Percentiles rank a stretch among this genome's conserved stretches.
Conservation (phyloP, 352 stramenopile genomes). For the Globisporangium carolinianum region DNA sequence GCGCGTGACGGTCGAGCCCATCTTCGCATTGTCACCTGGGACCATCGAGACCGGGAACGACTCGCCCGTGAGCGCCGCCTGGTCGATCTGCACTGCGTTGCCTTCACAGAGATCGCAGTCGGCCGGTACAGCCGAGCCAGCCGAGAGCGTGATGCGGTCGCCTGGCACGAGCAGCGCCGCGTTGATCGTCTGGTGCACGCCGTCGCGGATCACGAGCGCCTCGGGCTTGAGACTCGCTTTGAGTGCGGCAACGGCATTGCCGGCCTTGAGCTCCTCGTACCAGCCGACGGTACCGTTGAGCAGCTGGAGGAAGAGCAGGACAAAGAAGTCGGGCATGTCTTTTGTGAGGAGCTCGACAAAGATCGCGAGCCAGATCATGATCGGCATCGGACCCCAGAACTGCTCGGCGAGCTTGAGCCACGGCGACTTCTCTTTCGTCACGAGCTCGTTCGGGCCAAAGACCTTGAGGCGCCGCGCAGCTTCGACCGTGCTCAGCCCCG, state of each 20-base stretch:
- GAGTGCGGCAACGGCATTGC: constrained; percentile 80
- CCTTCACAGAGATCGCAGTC: constrained; percentile 87
- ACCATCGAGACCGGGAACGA: constrained; percentile 90
- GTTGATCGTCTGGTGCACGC: constrained; percentile 85
- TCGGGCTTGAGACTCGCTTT: constrained; percentile 83
- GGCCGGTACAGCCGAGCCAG: constrained; percentile 88
- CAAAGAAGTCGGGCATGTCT: constrained; percentile 53
- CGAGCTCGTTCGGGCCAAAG: constrained; percentile 88
- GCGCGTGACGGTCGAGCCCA: constrained; percentile 75
- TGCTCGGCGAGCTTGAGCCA: constrained; percentile 60
- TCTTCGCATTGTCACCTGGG: constrained; percentile 78
- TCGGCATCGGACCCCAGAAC: constrained; percentile 81
- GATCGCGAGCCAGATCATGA: constrained; percentile 91
- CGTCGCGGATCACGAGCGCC: constrained; percentile 84
- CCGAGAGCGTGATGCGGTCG: constrained; percentile 88
- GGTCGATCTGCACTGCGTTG: constrained; percentile 83
- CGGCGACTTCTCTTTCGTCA: constrained; percentile 32
- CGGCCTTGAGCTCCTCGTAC: constrained; percentile 79
- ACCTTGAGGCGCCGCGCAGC: constrained; percentile 65
- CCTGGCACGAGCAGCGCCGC: constrained; percentile 89
- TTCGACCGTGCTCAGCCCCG: constrained; percentile 78
- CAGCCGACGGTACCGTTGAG: constrained; percentile 64
- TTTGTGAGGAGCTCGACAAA: constrained; percentile 62
- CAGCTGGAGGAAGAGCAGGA: constrained; percentile 66
- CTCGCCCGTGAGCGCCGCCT: constrained; percentile 92